phyloP scores from a whole-genome alignment of 768 basidiomycete species.

The Tricholoma sp. region DNA sequence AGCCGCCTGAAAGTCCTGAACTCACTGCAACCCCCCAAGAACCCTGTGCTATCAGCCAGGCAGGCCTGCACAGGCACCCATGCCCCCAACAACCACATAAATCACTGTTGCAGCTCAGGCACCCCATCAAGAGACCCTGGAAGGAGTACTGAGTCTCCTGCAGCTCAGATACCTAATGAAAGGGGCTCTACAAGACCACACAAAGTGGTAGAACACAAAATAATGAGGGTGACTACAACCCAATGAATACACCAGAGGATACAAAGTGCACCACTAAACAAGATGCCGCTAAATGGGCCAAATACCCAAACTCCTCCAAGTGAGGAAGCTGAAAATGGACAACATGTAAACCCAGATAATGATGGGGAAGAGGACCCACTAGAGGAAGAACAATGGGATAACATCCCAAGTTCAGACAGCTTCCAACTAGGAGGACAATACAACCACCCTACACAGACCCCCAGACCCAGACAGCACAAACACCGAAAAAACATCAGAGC shows the following conservation, averaged over 20 bases:
- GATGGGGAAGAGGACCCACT: neutral
- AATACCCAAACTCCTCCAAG: neutral
- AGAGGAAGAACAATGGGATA: neutral
- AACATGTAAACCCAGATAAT: neutral
- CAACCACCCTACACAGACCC: neutral
- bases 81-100: neutral
- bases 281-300: neutral
- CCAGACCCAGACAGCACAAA: neutral
- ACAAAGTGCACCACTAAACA: neutral
- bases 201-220: neutral
- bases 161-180: neutral
- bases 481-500: conserved; percentile 5
- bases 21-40: neutral
- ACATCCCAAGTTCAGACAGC: neutral
- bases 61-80: neutral
- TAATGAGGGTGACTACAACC: neutral
- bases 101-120: neutral
- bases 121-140: neutral
- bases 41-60: neutral
- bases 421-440: neutral
- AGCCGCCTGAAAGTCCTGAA: neutral
- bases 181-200: neutral
- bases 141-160: neutral
- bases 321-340: neutral
- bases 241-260: neutral